Conservation (phyloP, 306 rosid species). For the Lupinus albus region DNA sequence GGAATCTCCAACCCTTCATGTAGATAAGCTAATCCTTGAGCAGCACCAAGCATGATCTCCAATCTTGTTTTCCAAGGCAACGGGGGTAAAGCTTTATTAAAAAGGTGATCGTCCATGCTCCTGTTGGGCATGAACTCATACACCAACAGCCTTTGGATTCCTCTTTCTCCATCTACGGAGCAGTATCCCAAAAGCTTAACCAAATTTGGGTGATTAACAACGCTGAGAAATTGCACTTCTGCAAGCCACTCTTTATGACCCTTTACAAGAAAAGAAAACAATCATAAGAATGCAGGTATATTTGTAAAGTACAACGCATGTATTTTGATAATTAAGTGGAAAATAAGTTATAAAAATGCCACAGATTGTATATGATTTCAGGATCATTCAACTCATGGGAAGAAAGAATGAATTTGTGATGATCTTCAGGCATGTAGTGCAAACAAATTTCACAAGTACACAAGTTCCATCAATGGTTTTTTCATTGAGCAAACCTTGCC, state of each 20-base stretch:
- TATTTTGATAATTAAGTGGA: background rate
- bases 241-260: constrained; percentile 99
- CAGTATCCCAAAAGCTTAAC: constrained; percentile 97
- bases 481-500: background rate
- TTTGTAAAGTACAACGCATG: background rate
- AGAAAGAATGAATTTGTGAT: background rate
- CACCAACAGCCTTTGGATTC: constrained; percentile 84
- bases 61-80: constrained; percentile 82
- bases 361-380: constrained; percentile 11
- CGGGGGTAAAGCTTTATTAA: constrained; percentile 49
- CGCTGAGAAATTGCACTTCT: constrained; percentile 92
- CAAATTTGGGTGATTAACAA: constrained; percentile 79
- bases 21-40: constrained; percentile 85
- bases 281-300: constrained; percentile 20
- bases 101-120: constrained; percentile 89
- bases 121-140: constrained; percentile 86
- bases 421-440: background rate
- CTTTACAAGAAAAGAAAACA: constrained; percentile 44
- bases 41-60: constrained; percentile 83
- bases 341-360: constrained; percentile 22
- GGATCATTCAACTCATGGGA: constrained; percentile 18
- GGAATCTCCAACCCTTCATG: constrained; percentile 82
- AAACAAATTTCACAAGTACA: constrained; percentile 1
- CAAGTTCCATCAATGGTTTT: background rate
- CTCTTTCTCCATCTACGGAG: constrained; percentile 83